phyloP scores from a whole-genome alignment of 1,284 basidiomycete species.

The Cryptococcus sp. region DNA sequence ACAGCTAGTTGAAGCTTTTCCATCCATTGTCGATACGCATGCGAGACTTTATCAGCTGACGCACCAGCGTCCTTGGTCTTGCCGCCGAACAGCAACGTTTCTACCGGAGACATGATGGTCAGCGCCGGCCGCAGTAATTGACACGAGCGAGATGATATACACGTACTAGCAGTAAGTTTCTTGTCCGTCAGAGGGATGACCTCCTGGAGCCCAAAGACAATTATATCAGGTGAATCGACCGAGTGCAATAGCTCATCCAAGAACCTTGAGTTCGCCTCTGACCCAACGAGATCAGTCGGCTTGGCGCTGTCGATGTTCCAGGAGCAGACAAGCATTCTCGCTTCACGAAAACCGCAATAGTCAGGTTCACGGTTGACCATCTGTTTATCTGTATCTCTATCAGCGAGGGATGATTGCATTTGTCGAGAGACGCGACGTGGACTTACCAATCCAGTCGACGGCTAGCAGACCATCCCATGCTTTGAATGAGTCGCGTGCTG shows the following conservation, averaged over 20 bases:
- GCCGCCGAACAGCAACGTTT: constrained; percentile 76
- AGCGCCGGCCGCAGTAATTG: no score
- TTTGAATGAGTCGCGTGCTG: constrained; percentile 75
- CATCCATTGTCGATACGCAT: constrained; percentile 83
- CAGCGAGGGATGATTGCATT: no score
- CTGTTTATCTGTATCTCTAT: constrained; percentile 62
- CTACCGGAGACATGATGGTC: constrained; percentile 29
- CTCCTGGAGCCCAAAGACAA: constrained; percentile 94
- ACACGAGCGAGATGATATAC: neutral
- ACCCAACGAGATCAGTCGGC: constrained; percentile 69
- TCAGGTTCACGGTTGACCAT: constrained; percentile 70
- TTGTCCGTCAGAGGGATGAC: constrained; percentile 90
- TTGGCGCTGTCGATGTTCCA: constrained; percentile 93
- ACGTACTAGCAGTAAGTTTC: constrained; percentile 77
- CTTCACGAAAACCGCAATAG: constrained; percentile 76
- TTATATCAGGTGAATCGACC: constrained; percentile 77
- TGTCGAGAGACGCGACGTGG: neutral
- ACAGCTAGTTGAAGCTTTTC: constrained; percentile 77
- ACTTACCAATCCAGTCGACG: constrained; percentile 80
- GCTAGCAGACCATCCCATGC: constrained; percentile 91
- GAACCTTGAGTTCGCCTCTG: constrained; percentile 68
- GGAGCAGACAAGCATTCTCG: constrained; percentile 79
- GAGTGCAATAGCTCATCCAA: constrained; percentile 69
- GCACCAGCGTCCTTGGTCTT: constrained; percentile 60
- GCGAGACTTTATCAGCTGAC: constrained; percentile 66